A percentile compares a stretch with the other conserved stretches of the same genome.
phyloP scores from a whole-genome alignment of 208 protist genomes.

The Leishmania aethiopica region DNA sequence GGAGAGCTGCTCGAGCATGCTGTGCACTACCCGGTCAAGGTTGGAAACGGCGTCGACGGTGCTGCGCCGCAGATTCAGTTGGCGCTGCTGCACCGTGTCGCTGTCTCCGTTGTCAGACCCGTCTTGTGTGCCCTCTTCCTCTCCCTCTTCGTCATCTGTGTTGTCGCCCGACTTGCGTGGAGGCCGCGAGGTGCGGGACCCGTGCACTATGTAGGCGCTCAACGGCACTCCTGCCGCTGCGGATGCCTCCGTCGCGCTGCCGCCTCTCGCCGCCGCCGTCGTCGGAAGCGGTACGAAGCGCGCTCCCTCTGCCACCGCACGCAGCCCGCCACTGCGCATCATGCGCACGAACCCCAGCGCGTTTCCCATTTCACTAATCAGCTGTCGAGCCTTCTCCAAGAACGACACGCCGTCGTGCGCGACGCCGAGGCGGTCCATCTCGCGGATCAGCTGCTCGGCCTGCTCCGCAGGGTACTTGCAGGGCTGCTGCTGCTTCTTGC shows the following conservation, averaged over 20 bases:
- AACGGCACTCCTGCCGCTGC: slow-evolving; percentile 16
- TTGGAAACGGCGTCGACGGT: slow-evolving; percentile 57
- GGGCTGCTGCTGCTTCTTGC: slow-evolving; percentile 61
- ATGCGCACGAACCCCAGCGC: slow-evolving; percentile 97
- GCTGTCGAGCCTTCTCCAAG: slow-evolving; percentile 92
- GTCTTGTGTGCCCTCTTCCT: slow-evolving; percentile 6
- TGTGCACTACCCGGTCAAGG: slow-evolving; percentile 76
- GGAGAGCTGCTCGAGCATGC: slow-evolving; percentile 90
- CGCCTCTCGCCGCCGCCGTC: slow-evolving; percentile 1
- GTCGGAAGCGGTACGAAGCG: slow-evolving; percentile 87
- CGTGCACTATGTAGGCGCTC: slow-evolving; percentile 4
- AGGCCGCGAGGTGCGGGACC: not conserved
- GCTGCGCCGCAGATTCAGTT: slow-evolving; percentile 29
- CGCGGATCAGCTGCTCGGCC: slow-evolving; percentile 92
- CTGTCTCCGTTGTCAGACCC: slow-evolving; percentile 1
- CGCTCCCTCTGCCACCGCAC: slow-evolving; percentile 90
- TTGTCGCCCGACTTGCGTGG: not conserved
- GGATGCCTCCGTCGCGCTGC: slow-evolving; percentile 8
- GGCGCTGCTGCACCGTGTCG: slow-evolving; percentile 17
- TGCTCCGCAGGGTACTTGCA: slow-evolving; percentile 87
- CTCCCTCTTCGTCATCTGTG: slow-evolving; percentile 7
- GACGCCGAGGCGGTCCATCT: slow-evolving; percentile 93
- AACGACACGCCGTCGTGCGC: slow-evolving; percentile 83
- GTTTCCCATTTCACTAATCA: slow-evolving; percentile 98
- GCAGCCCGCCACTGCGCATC: slow-evolving; percentile 90